Conservation (phyloP, 805 yeast species). For the Cyberlindnera subsufficiens region DNA sequence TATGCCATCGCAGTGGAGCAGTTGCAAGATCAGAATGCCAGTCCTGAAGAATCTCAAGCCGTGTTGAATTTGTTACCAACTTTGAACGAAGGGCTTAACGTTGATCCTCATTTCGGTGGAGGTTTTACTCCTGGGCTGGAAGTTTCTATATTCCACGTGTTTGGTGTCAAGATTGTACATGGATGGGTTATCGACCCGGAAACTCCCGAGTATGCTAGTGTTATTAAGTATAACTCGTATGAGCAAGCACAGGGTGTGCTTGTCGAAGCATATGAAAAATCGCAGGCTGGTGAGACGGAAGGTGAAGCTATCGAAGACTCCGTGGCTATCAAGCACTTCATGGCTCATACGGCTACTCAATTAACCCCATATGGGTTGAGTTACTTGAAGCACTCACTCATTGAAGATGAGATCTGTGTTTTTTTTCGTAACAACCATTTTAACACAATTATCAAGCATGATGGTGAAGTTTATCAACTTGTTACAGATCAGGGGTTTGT, state of each 20-base stretch:
- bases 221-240: slow-evolving; percentile 39
- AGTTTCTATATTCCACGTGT: slow-evolving; percentile 49
- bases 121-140: slow-evolving; percentile 49
- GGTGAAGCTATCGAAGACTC: slow-evolving; percentile 29
- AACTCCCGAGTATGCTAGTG: slow-evolving; percentile 27
- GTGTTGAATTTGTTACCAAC: slow-evolving; percentile 43
- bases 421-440: slow-evolving; percentile 91
- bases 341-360: slow-evolving; percentile 66
- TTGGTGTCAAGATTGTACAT: slow-evolving; percentile 61
- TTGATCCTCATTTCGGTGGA: slow-evolving; percentile 68
- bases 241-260: slow-evolving; percentile 58
- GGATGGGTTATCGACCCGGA: slow-evolving; percentile 72
- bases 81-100: slow-evolving; percentile 62
- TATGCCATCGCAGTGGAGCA: slow-evolving; percentile 40
- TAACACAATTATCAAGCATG: slow-evolving; percentile 54
- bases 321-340: slow-evolving; percentile 37
- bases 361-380: slow-evolving; percentile 63
- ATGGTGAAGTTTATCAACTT: slow-evolving; percentile 48
- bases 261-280: slow-evolving; percentile 37
- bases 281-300: slow-evolving; percentile 18
- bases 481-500: slow-evolving; percentile 71
- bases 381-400: slow-evolving; percentile 37
- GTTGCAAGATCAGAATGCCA: slow-evolving; percentile 17
- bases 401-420: slow-evolving; percentile 53
- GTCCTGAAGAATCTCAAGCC: neutral